Evolutionary conservation across 257 asterid species (phyloP).

Genomic region (Solanum stenotomum): DNA sequence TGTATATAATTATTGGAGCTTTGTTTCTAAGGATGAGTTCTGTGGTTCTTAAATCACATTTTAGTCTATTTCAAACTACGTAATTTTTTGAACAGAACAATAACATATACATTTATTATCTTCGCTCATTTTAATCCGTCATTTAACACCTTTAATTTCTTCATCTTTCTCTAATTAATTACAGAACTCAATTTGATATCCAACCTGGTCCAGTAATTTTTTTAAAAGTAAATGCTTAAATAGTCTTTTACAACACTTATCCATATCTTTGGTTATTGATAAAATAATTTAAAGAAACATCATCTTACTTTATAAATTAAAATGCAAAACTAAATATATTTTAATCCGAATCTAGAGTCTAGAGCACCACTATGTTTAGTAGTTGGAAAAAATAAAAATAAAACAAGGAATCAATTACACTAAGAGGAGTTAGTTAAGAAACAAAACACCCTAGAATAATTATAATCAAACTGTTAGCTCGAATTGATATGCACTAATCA

Average conservation of each 20-base stretch:
- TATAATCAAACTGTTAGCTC: neutral
- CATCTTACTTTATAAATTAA: neutral
- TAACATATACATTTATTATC: no score
- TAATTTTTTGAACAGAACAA: neutral
- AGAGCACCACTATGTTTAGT: neutral
- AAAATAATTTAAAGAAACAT: neutral
- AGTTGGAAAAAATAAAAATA: neutral
- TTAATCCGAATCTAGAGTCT: neutral
- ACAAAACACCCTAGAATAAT: neutral
- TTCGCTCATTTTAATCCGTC: neutral
- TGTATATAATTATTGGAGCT: neutral
- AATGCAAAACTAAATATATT: neutral
- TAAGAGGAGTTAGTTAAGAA: neutral
- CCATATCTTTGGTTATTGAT: neutral
- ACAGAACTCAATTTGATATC: neutral
- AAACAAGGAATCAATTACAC: neutral
- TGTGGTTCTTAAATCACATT: neutral
- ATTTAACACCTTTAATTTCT: neutral
- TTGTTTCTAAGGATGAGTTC: neutral
- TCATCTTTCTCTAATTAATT: neutral
- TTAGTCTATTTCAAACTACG: neutral
- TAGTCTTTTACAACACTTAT: neutral
- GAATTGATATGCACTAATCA: conserved; percentile 13
- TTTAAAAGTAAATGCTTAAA: neutral
- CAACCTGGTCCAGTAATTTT: neutral